Evolutionary conservation across 139 green algal genomes (phyloP).

Genomic region (Tetraselmis striata): DNA sequence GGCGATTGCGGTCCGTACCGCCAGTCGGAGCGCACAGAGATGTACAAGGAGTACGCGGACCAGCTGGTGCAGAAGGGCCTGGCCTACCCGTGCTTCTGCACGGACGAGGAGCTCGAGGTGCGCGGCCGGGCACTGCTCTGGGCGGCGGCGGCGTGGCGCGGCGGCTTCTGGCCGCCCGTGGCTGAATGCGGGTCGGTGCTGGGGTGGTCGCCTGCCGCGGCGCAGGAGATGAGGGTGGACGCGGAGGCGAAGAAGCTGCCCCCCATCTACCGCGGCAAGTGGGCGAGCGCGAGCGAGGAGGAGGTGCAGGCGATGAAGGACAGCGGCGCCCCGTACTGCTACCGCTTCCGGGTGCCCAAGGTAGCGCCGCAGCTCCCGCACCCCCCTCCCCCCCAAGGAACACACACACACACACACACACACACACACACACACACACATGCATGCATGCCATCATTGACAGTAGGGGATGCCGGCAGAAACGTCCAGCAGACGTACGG

Average conservation of each 20-base stretch:
- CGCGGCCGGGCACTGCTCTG: too few species aligned
- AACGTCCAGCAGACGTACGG: too few species aligned
- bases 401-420: too few species aligned
- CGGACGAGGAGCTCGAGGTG: conserved; percentile 83
- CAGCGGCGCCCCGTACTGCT: conserved; percentile 77
- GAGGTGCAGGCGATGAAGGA: conserved; percentile 77
- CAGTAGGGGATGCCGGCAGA: too few species aligned
- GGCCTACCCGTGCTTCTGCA: conserved; percentile 99
- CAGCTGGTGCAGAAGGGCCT: conserved; percentile 74
- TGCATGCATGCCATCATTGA: too few species aligned
- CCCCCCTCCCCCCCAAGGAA: too few species aligned
- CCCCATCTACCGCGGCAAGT: conserved; percentile 93
- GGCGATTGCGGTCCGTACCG: conserved; percentile 87
- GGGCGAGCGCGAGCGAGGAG: conserved; percentile 72
- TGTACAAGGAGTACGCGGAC: conserved; percentile 89
- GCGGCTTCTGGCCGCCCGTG: too few species aligned
- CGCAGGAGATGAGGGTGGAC: conserved; percentile 73
- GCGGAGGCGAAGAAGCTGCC: conserved; percentile 87
- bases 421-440: too few species aligned
- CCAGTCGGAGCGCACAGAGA: conserved; percentile 84
- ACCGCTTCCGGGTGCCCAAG: conserved; percentile 89
- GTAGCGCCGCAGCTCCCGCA: not conserved
- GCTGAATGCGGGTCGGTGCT: too few species aligned
- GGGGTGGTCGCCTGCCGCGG: too few species aligned
- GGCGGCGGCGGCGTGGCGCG: too few species aligned